Percentiles rank a stretch among this genome's conserved stretches.
Conservation (phyloP, 2,329 filamentous ascomycete genomes). For the Colletotrichum gloeosporioides region DNA sequence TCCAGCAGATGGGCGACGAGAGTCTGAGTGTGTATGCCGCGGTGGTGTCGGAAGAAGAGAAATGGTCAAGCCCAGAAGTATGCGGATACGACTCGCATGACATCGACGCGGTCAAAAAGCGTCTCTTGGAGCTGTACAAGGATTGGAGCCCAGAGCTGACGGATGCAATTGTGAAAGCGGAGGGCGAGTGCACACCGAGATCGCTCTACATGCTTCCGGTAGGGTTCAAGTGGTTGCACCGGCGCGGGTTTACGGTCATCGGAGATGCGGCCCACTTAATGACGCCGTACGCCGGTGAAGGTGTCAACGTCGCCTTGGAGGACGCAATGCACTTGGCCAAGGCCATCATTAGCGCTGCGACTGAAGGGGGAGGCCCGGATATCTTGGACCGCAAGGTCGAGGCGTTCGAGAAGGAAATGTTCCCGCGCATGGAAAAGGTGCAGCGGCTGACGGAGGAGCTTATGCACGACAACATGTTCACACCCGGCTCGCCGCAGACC, state of each 20-base stretch:
- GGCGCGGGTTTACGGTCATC: conserved; percentile 56
- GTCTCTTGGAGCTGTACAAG: conserved; percentile 39
- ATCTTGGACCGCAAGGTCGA: conserved; percentile 37
- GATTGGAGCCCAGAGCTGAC: conserved; percentile 49
- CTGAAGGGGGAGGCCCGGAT: conserved; percentile 25
- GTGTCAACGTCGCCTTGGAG: conserved; percentile 62
- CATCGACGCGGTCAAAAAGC: conserved; percentile 40
- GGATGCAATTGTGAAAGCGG: conserved; percentile 44
- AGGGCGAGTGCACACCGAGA: conserved; percentile 42
- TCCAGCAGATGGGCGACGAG: conserved; percentile 52
- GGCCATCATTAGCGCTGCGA: conserved; percentile 39
- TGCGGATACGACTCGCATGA: conserved; percentile 50
- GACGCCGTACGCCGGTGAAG: conserved; percentile 63
- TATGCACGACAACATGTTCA: conserved; percentile 53
- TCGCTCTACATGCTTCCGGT: conserved; percentile 60
- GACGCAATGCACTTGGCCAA: conserved; percentile 57
- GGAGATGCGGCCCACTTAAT: conserved; percentile 68
- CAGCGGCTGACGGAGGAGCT: conserved; percentile 50
- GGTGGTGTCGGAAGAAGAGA: conserved; percentile 40
- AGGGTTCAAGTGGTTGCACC: conserved; percentile 51
- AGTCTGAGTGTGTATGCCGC: conserved; percentile 46
- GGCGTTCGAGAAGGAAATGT: conserved; percentile 44
- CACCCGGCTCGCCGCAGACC: conserved; percentile 46
- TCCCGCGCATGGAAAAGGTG: conserved; percentile 38
- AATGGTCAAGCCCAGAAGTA: conserved; percentile 40